A percentile compares a stretch with the other conserved stretches of the same genome.
phyloP scores from a whole-genome alignment of 1,284 basidiomycete species.

The Apiotrichum akiyoshidainum region DNA sequence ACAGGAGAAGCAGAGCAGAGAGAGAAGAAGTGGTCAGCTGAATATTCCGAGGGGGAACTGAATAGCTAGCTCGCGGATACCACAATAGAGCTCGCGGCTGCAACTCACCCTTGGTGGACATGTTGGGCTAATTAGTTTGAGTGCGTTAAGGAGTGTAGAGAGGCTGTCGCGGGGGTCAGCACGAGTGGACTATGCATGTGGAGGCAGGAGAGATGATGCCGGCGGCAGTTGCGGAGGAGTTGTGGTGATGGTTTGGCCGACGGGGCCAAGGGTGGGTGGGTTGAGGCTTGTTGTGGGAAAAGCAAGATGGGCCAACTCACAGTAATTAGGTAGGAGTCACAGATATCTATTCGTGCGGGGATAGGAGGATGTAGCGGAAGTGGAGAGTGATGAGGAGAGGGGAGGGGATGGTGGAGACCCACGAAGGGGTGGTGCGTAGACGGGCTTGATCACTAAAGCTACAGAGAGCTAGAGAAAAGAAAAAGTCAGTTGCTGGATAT shows the following conservation, averaged over 20 bases:
- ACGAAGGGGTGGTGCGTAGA: constrained; percentile 4
- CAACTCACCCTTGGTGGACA: constrained; percentile 51
- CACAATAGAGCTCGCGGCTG: neutral
- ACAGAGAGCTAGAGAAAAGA: constrained; percentile 21
- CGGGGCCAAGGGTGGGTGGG: neutral
- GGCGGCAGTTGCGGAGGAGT: neutral
- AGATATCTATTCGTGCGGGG: neutral
- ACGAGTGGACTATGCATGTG: neutral
- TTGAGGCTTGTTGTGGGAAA: neutral
- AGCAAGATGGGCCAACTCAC: neutral
- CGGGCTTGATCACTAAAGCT: constrained; percentile 19
- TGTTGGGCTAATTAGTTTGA: constrained; percentile 21
- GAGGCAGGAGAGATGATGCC: neutral
- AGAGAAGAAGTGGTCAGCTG: no score
- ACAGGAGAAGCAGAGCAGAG: no score
- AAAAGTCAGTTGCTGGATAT: constrained; percentile 1
- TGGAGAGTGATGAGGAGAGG: constrained; percentile 6
- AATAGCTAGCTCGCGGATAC: neutral
- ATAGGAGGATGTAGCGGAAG: constrained; percentile 4
- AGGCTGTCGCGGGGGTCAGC: constrained; percentile 5
- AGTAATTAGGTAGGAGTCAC: neutral
- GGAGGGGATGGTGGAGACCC: constrained; percentile 2
- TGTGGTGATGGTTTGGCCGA: neutral
- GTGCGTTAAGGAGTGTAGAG: constrained; percentile 8
- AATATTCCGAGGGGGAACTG: no score